Conservation (phyloP, 345 rosid species). For the Lagerstroemia speciosa region DNA sequence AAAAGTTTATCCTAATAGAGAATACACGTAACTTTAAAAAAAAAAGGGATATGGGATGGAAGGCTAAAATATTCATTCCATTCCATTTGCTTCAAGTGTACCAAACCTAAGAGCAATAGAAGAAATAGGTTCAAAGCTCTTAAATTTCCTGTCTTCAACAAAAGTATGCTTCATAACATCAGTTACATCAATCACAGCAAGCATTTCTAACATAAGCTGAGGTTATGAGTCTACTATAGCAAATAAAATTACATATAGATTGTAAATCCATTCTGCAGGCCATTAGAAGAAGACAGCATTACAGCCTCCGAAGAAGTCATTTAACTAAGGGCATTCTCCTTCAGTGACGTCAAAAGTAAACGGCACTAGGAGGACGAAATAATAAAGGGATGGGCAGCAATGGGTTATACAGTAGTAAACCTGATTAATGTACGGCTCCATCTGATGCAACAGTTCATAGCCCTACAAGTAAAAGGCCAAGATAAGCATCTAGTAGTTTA, state of each 20-base stretch:
- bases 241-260: neutral
- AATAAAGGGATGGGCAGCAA: neutral
- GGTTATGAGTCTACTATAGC: neutral
- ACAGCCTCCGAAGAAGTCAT: neutral
- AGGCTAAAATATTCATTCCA: too few species aligned
- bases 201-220: neutral
- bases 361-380: neutral
- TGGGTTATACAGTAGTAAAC: slow-evolving; percentile 20
- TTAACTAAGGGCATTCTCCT: neutral
- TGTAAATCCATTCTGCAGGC: neutral
- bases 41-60: too few species aligned
- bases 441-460: slow-evolving; percentile 91
- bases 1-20: too few species aligned
- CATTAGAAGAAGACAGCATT: neutral
- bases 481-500: slow-evolving; percentile 10
- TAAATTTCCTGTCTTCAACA: neutral
- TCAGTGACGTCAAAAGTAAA: neutral
- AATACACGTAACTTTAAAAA: too few species aligned
- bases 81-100: too few species aligned
- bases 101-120: neutral
- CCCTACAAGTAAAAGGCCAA: slow-evolving; percentile 44
- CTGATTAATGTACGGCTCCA: slow-evolving; percentile 98
- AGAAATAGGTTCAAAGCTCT: neutral
- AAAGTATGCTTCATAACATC: neutral
- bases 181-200: neutral